Base-by-base conservation (phyloP, 805 yeast species). In the Hyphopichia homilentoma region DNA sequence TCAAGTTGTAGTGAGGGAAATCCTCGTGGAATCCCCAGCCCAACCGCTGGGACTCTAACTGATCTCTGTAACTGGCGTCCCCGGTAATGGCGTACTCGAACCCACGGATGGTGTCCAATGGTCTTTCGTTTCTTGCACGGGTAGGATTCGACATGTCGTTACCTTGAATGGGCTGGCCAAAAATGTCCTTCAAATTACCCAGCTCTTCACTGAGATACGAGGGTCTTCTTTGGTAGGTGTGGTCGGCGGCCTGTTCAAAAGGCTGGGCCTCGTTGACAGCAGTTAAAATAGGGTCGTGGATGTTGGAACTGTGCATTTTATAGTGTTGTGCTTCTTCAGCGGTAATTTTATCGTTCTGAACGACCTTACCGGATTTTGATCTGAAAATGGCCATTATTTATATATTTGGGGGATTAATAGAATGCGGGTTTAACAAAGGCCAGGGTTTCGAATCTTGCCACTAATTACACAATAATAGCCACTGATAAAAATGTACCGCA, bases 231-330 rank as follows among this genome's bases (percentile, higher is more conserved):
- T 43, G 56, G 48, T 52, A 44, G 17, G 42, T 35, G 26, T 46
- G 43, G 32, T 50, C 54, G 30, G 59, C 62, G 25, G 73, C 73
- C 47, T 66, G 68, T 61, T 93, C 96, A 55, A 86, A 93, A 6
- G 98, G 98, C 66, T 93, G 97, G 6, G 83, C 90, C 59, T 90
- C 97, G 52, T 84, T 88, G 28, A 93, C 94, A 3, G 98, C 98
- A 22, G 82, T 73, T 41, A 93, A 65, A 38, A 93, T 81, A n/a
- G 96, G 97, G 61, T 88, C 97, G 45, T 83, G 86, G 17, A 80
- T 75, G 28, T 80, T 73, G 25, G 75, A 21, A 42, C 33, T n/a
- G n/a, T n/a, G n/a, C n/a, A n/a, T 24, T 20, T 43, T 35, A 26
- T 22, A 33, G 12, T 29, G 16, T 12, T 26, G 23, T 7, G 22